Evolutionary conservation across 495 filamentous ascomycete genomes (phyloP), one percentile per base, ranked within the genome.

Genomic region (Podospora tetraspora): DNA sequence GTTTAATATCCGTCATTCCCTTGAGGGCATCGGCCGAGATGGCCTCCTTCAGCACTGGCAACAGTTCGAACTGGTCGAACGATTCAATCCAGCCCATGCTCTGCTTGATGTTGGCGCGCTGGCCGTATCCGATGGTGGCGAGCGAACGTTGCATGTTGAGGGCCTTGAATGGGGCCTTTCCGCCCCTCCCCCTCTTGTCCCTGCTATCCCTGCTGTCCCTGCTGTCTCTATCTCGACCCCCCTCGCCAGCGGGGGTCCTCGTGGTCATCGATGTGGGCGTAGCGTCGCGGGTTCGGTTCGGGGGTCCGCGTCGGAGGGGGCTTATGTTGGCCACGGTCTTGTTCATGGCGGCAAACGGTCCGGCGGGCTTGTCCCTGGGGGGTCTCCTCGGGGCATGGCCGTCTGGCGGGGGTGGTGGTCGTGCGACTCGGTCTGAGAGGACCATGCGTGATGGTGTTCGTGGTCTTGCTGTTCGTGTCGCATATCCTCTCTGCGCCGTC

Each of bases 81-180:
- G 85, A 88, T 37, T 91, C 89, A 25, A 92, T 77, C 34, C 88
- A 82, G 69, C 84, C 78, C 64, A 98, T 89, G 67, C 81, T 81
- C 52, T 82, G 81, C 79, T 94, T 97, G 72, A 93, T 84, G 16
- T 82, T 82, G 5, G 82, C 79, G 61, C 94, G 84, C 65, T 88
- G 83, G 23, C 86, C 84, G 74, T 97, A 97, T 1, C 91, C 83
- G 24, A 98, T 81, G 7, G 88, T 84, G 10, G 88, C 79, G 65
- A 99, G 79, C 0, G 91, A 82, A 59, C 89, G 88, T 76, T 95
- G 93, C 95, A 99, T 99, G 80, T 95, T 98, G 78, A 99, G 82
- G 9, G 95, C 94, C 76, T 96, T 93, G 75, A 83, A 84, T 2
- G 57, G 24, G 23, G 78, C 74, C 68, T 80, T 75, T 67, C 79